Conservation (phyloP, 169 alveolate species). For the Cryptosporidium ryanae region DNA sequence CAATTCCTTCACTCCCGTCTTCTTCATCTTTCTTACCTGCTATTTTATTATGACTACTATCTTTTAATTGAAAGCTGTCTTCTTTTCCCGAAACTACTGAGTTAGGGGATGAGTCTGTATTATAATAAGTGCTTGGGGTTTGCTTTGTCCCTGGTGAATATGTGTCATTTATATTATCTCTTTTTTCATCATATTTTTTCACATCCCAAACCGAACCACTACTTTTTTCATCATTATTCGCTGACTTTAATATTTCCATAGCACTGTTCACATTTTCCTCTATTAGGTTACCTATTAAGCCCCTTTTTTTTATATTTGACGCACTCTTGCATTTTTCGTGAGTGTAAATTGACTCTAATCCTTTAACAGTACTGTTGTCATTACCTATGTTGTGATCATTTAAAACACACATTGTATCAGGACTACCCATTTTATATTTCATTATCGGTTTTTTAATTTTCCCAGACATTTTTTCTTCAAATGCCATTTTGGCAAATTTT, state of each 20-base stretch:
- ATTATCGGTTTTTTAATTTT: conserved; percentile 20
- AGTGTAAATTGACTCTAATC: background rate
- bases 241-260: conserved; percentile 37
- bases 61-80: too few relatives aligned
- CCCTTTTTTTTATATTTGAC: conserved; percentile 2
- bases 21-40: background rate
- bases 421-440: conserved; percentile 48
- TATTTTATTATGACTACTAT: background rate
- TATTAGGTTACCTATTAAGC: conserved; percentile 1
- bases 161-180: background rate
- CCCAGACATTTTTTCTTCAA: conserved; percentile 52
- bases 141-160: conserved; percentile 28
- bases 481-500: conserved; percentile 20
- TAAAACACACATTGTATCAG: conserved; percentile 23
- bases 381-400: conserved; percentile 8
- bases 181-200: too few relatives aligned
- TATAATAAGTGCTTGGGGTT: conserved; percentile 53
- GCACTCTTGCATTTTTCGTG: background rate
- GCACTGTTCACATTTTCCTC: conserved; percentile 49
- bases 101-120: conserved; percentile 53
- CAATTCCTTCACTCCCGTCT: background rate
- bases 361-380: too few relatives aligned
- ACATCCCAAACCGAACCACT: conserved; percentile 32
- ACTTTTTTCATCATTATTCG: conserved; percentile 1
- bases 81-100: background rate